Conservation (phyloP, 2,329 filamentous ascomycete genomes). For the Fonsecaea erecta region DNA sequence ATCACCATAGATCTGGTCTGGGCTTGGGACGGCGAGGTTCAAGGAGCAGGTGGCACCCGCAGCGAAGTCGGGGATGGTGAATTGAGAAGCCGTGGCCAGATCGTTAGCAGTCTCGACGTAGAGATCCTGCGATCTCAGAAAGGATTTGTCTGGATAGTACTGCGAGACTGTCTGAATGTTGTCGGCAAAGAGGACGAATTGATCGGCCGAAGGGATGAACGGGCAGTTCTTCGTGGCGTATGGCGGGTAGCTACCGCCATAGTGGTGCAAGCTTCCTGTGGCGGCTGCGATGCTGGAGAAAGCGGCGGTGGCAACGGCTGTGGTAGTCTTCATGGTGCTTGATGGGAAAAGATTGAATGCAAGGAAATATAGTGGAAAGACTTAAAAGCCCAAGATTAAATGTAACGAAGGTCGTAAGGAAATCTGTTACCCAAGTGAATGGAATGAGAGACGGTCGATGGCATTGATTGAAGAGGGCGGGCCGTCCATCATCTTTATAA, state of each 20-base stretch:
- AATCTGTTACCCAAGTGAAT: slow-evolving; percentile 6
- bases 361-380: slow-evolving; percentile 3
- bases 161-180: slow-evolving; percentile 12
- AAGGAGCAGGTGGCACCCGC: slow-evolving; percentile 5
- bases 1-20: slow-evolving; percentile 8
- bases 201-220: not conserved
- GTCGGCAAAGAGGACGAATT: slow-evolving; percentile 15
- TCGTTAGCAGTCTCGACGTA: slow-evolving; percentile 7
- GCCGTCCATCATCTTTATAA: not conserved
- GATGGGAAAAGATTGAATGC: not conserved
- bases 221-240: not conserved
- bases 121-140: slow-evolving; percentile 12
- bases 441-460: slow-evolving; percentile 9
- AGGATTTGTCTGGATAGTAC: not conserved
- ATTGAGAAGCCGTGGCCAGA: slow-evolving; percentile 5
- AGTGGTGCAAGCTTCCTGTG: not conserved
- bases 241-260: not conserved
- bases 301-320: slow-evolving; percentile 10
- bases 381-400: not conserved
- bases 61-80: slow-evolving; percentile 11
- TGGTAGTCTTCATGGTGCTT: slow-evolving; percentile 6
- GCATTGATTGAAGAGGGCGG: not conserved
- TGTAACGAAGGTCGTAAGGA: slow-evolving; percentile 11
- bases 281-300: slow-evolving; percentile 3
- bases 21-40: slow-evolving; percentile 6